Base-by-base conservation (phyloP, 805 yeast species). In the Zygosaccharomyces bailii region DNA sequence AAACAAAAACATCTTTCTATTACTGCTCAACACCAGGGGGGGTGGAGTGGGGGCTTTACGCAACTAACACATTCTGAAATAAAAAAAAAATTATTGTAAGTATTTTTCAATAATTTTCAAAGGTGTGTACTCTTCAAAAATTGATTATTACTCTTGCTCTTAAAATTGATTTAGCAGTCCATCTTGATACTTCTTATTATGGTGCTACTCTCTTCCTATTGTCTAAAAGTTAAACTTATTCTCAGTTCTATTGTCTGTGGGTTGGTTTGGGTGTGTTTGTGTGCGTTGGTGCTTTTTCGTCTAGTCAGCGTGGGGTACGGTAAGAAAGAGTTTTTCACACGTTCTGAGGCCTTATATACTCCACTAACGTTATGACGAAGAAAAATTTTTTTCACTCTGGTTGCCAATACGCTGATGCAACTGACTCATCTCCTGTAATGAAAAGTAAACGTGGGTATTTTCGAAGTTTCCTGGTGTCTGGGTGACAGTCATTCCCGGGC, bases 1-100 rank as follows among this genome's bases (percentile, higher is more conserved):
- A 30, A 25, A 36, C 30, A 30, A 25, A 37, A 24, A 37, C 29
- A 35, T 27, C 21, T 37, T 18, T 34, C 20, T 11, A 27, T 16
- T 7, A 27, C 16, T 27, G 31, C 31, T 27, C 31, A 27, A 27
- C 31, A 27, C 31, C 31, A 27, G 10, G 31, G 31, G 31, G 10
- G 31, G 31, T 10, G 31, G 10, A n/a, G 31, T 10, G 31, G 31
- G 14, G 30, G 13, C 11, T n/a, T n/a, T 11, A 27, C 31, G 31
- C 31, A 27, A 27, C 31, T 27, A 27, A 27, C 31, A 27, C 31
- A 27, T 27, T 27, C 16, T 27, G 31, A 13, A 27, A 21, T 21
- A 9, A 21, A 27, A 27, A 27, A 27, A 27, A 27, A 27, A 27
- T 27, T 27, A 27, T 27, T 27, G 31, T 27, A 27, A 8, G 30